Conservation (phyloP, 176 grass and related monocot genomes). For the Triticum turgidum region DNA sequence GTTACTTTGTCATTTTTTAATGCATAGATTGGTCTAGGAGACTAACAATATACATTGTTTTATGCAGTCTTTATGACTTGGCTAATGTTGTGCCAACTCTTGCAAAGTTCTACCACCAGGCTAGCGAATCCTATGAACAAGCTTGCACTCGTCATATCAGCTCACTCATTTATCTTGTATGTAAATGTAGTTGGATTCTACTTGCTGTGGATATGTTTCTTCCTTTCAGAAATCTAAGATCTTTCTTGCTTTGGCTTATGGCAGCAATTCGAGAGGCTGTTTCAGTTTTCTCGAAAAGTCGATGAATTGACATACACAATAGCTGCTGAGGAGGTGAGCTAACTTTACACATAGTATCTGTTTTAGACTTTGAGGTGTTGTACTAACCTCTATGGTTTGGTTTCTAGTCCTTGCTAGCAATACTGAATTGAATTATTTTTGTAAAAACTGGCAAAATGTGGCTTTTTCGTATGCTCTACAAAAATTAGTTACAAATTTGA, state of each 20-base stretch:
- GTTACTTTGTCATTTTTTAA: conserved; percentile 17
- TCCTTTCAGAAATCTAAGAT: conserved; percentile 29
- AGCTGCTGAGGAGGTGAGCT: conserved; percentile 78
- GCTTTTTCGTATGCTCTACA: background rate
- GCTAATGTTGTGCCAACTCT: conserved; percentile 86
- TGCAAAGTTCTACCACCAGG: conserved; percentile 88
- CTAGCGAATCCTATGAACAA: conserved; percentile 88
- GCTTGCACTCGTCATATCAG: conserved; percentile 92
- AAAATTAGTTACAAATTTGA: background rate
- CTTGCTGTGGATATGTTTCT: conserved; percentile 17
- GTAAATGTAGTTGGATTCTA: conserved; percentile 29
- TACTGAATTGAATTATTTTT: conserved; percentile 12
- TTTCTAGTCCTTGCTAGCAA: background rate
- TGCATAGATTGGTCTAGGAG: conserved; percentile 10
- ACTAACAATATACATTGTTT: conserved; percentile 34
- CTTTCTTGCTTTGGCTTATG: conserved; percentile 25
- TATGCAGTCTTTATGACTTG: conserved; percentile 93
- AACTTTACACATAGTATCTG: conserved; percentile 26
- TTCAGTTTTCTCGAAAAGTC: conserved; percentile 85
- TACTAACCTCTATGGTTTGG: background rate
- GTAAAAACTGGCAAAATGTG: background rate
- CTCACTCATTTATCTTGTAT: conserved; percentile 90
- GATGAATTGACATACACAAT: conserved; percentile 88
- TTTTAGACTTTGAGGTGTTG: background rate
- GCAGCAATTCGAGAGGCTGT: conserved; percentile 97